Conservation (phyloP, 257 asterid genomes). For the Nicotiana sylvestris region DNA sequence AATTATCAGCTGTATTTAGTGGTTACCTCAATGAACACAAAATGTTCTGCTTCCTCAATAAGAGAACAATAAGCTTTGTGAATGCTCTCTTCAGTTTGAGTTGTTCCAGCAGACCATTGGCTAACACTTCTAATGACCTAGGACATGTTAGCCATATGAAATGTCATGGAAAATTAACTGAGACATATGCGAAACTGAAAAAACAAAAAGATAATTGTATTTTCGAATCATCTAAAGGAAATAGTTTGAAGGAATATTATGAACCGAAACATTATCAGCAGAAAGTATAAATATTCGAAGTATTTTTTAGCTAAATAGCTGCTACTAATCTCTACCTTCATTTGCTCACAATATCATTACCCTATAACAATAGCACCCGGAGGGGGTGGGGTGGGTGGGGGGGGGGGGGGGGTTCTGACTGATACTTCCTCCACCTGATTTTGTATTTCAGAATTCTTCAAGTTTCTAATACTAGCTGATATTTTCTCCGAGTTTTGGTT, state of each 20-base stretch:
- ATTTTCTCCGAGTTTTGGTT: not conserved
- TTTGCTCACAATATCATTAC: not conserved
- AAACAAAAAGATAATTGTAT: not conserved
- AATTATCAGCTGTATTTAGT: not conserved
- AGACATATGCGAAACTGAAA: not conserved
- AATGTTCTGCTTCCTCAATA: slow-evolving; percentile 80
- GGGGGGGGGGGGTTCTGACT: not conserved
- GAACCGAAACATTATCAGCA: not conserved
- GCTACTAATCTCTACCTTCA: not conserved
- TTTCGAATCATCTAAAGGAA: not conserved
- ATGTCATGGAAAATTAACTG: slow-evolving; percentile 1
- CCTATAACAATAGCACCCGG: not conserved
- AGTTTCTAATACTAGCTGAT: not conserved
- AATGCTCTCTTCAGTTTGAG: slow-evolving; percentile 94
- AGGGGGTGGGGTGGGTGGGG: not conserved
- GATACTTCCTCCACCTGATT: not conserved
- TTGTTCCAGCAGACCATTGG: slow-evolving; percentile 98
- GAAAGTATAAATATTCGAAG: not conserved
- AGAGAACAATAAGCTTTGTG: slow-evolving; percentile 88
- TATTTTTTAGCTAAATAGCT: not conserved
- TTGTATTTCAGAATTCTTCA: not conserved
- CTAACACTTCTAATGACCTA: slow-evolving; percentile 94
- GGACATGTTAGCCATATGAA: slow-evolving; percentile 5
- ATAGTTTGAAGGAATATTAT: not conserved
- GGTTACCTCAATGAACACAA: slow-evolving; percentile 79